A percentile compares a stretch with the other conserved stretches of the same genome.
These are phyloP conservation scores for Thuidium tamariscinum DNA, from an alignment of 225 moss, liverwort and hornwort species.

Conservation along the genomic window DNA sequence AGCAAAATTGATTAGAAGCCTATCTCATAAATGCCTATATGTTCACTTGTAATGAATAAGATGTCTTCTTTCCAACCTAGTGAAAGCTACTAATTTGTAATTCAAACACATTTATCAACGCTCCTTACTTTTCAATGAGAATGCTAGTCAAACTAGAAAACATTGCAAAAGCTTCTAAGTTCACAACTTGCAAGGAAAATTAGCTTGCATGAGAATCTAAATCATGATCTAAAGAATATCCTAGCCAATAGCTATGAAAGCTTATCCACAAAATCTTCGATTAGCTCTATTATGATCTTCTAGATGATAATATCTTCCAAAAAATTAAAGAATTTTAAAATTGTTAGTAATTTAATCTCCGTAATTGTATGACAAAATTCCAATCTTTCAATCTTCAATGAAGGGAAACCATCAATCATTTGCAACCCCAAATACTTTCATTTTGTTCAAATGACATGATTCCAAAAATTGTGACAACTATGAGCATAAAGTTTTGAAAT, in stretches of 20 bases:
- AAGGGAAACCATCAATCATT: not conserved
- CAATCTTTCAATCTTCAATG: not conserved
- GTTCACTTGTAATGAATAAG: not conserved
- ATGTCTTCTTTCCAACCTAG: not conserved
- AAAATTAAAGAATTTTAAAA: not conserved
- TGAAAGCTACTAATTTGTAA: not conserved
- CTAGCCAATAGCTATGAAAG: not conserved
- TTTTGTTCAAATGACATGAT: fast-evolving
- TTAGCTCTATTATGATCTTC: not conserved
- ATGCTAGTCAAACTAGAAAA: not conserved
- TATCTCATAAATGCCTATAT: too few species aligned
- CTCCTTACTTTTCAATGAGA: not conserved
- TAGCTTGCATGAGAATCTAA: not conserved
- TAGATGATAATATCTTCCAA: too few species aligned
- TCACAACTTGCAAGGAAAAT: too few species aligned
- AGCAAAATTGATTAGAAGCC: fast-evolving
- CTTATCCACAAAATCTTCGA: not conserved
- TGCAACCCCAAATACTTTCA: fast-evolving
- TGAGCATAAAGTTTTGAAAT: not conserved
- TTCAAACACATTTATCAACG: not conserved
- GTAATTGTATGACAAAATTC: fast-evolving
- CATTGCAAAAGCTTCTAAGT: not conserved
- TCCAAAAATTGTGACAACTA: not conserved
- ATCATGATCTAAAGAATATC: not conserved
- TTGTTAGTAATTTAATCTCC: not conserved